phyloP scores from a whole-genome alignment of 176 grass and related monocot genomes.

The Echinochloa phyllopogon region DNA sequence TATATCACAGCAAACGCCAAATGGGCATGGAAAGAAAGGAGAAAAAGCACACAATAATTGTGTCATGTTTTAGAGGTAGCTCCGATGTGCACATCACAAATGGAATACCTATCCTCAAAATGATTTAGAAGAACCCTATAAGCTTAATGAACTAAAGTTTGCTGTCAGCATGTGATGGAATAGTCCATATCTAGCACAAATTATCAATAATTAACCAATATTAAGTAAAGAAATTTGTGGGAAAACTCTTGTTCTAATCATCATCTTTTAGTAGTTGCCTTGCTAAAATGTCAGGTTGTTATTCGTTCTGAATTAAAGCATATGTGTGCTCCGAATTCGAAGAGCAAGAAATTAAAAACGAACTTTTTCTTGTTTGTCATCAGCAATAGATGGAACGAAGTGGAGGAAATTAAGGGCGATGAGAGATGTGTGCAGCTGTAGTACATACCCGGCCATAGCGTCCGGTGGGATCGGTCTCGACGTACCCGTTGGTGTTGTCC shows the following conservation, averaged over 20 bases:
- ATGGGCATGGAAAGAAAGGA: background rate
- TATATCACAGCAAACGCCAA: slow-evolving; percentile 26
- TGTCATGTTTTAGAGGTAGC: slow-evolving; percentile 3
- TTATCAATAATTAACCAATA: no score
- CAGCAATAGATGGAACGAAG: background rate
- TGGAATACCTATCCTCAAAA: slow-evolving; percentile 18
- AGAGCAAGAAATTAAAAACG: background rate
- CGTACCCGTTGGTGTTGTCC: slow-evolving; percentile 68
- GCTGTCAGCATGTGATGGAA: background rate
- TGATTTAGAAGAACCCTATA: background rate
- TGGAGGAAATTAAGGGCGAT: background rate
- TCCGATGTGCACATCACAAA: slow-evolving; percentile 44
- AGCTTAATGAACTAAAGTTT: background rate
- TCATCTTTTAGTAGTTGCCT: background rate
- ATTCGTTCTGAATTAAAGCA: background rate
- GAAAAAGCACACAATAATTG: slow-evolving; percentile 26
- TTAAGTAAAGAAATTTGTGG: no score
- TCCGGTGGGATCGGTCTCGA: slow-evolving; percentile 79
- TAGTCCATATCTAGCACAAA: background rate
- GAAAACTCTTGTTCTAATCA: background rate
- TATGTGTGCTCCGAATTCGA: background rate
- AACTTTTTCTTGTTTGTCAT: background rate
- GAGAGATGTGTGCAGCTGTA: background rate
- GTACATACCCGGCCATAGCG: slow-evolving; percentile 85
- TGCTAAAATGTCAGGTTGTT: background rate